Percentiles rank a stretch among this genome's conserved stretches.
These are phyloP conservation scores for Vicia villosa DNA, from an alignment of 306 rosid species.

Conservation along the genomic window DNA sequence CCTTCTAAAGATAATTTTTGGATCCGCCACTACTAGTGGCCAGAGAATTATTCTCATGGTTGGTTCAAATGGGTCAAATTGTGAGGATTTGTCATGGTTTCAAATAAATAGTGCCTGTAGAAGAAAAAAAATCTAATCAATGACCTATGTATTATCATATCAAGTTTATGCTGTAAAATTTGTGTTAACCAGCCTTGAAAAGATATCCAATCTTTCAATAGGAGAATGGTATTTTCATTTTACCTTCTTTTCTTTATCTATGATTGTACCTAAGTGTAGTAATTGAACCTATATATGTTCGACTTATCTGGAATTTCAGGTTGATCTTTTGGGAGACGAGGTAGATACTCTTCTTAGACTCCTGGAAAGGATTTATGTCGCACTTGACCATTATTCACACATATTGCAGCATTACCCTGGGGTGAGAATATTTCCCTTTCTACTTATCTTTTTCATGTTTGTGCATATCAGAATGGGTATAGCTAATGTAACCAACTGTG, in stretches of 20 bases:
- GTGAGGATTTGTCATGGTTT: not conserved
- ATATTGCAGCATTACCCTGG: slow-evolving; percentile 93
- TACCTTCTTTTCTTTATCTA: not conserved
- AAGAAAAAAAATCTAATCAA: not conserved
- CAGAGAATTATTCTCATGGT: too few relatives aligned
- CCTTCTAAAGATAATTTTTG: too few relatives aligned
- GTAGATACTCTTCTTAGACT: slow-evolving; percentile 69
- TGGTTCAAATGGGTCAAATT: not conserved
- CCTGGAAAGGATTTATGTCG: slow-evolving; percentile 66
- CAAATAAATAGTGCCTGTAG: not conserved
- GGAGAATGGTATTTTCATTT: not conserved
- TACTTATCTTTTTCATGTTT: slow-evolving; percentile 1
- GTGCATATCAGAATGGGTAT: not conserved
- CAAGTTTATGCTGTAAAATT: slow-evolving; percentile 23
- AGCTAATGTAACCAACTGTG: not conserved
- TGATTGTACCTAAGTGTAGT: not conserved
- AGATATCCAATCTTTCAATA: slow-evolving; percentile 4
- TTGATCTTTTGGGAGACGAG: slow-evolving; percentile 89
- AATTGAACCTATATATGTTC: not conserved
- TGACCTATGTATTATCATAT: not conserved
- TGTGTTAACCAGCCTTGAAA: slow-evolving; percentile 11
- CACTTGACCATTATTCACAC: slow-evolving; percentile 93
- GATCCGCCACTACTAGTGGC: too few relatives aligned
- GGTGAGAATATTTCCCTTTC: slow-evolving; percentile 53
- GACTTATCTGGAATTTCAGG: slow-evolving; percentile 60